A percentile compares a stretch with the other conserved stretches of the same genome.
phyloP scores from a whole-genome alignment of 192 early-diverging fungal species.

The Coemansia sp. region DNA sequence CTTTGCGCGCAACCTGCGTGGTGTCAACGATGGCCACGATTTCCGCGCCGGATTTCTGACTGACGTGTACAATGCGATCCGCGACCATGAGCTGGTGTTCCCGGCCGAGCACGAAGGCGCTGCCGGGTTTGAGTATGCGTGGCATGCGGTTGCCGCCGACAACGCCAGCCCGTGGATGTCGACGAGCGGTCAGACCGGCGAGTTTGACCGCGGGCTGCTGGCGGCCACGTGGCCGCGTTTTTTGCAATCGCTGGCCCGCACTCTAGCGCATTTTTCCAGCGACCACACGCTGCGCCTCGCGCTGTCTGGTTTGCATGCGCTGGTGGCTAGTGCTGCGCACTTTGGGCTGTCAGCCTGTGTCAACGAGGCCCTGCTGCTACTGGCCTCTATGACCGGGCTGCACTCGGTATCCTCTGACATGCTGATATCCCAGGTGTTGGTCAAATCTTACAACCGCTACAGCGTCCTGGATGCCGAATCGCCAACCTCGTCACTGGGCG shows the following conservation, averaged over 20 bases:
- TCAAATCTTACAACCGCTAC: conserved; percentile 28
- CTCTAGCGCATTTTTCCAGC: conserved; percentile 13
- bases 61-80: conserved; percentile 85
- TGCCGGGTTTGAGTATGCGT: conserved; percentile 90
- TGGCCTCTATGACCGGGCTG: conserved; percentile 75
- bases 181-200: conserved; percentile 50
- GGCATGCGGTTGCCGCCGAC: conserved; percentile 64
- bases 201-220: conserved; percentile 81
- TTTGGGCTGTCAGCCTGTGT: conserved; percentile 72
- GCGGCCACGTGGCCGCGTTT: conserved; percentile 67
- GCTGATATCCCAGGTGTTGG: conserved; percentile 18
- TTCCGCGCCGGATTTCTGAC: conserved; percentile 79
- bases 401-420: conserved; percentile 1
- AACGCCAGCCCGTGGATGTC: conserved; percentile 59
- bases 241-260: conserved; percentile 53
- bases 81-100: conserved; percentile 88
- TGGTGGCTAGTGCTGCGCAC: conserved; percentile 50
- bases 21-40: conserved; percentile 81
- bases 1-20: conserved; percentile 83
- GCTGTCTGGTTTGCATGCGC: conserved; percentile 27
- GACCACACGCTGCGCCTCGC: conserved; percentile 25
- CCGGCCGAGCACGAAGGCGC: conserved; percentile 96
- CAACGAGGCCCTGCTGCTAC: conserved; percentile 69
- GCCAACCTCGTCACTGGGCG: conserved; percentile 26
- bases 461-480: conserved; percentile 28